Percentiles rank a stretch among this genome's conserved stretches.
Conservation (phyloP, 192 early-diverging fungal species). For the Backusella circina region DNA sequence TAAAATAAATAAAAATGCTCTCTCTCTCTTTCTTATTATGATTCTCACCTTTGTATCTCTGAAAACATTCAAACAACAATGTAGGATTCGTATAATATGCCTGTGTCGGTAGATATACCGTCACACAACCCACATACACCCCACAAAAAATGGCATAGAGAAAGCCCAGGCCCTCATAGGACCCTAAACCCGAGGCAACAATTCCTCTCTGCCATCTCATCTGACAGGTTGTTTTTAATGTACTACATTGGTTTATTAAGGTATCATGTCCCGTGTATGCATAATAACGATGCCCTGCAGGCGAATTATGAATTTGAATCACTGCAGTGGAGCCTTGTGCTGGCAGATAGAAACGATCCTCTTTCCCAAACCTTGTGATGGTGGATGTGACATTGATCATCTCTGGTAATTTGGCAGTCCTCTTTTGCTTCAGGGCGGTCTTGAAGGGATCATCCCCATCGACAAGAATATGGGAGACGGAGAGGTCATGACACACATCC, state of each 20-base stretch:
- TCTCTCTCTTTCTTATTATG: background rate
- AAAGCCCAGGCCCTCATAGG: background rate
- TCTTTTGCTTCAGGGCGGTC: conserved; percentile 29
- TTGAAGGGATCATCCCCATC: conserved; percentile 34
- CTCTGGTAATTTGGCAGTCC: background rate
- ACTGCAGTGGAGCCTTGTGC: conserved; percentile 44
- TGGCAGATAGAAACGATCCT: conserved; percentile 47
- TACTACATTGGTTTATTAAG: conserved; percentile 50
- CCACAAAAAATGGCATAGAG: conserved; percentile 9
- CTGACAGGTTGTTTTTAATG: conserved; percentile 53
- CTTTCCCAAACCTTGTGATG: conserved; percentile 54
- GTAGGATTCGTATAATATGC: conserved; percentile 56
- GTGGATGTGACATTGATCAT: conserved; percentile 60
- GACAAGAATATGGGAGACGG: background rate
- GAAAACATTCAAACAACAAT: conserved; percentile 63
- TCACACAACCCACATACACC: conserved; percentile 38
- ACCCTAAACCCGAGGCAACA: conserved; percentile 18
- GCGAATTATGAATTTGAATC: conserved; percentile 47
- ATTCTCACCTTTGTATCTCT: conserved; percentile 52
- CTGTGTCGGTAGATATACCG: conserved; percentile 54
- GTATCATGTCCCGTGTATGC: conserved; percentile 47
- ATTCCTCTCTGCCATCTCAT: conserved; percentile 40
- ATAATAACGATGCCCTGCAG: conserved; percentile 45
- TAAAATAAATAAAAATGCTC: background rate
- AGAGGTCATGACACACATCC: background rate